Conservation (phyloP, 768 basidiomycete genomes). For the Boletales sp. region DNA sequence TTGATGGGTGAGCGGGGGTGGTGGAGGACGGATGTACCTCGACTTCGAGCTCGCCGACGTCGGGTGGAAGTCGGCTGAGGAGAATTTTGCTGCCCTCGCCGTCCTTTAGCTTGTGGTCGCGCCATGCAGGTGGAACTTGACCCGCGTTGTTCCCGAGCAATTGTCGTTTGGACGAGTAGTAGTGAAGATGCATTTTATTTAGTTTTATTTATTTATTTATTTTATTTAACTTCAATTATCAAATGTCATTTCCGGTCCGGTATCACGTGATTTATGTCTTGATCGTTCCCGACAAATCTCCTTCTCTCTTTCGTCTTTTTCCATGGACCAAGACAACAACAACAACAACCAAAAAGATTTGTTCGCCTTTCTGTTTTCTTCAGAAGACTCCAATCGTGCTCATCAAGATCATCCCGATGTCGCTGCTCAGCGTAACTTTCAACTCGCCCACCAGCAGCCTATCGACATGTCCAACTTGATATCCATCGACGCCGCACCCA, state of each 20-base stretch:
- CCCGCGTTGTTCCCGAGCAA: slow-evolving; percentile 58
- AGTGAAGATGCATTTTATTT: slow-evolving; percentile 14
- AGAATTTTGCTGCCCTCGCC: slow-evolving; percentile 60
- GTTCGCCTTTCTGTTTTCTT: slow-evolving; percentile 30
- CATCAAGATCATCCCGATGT: neutral
- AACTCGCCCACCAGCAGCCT: slow-evolving; percentile 26
- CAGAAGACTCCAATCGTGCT: slow-evolving; percentile 28
- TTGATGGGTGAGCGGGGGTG: slow-evolving; percentile 2
- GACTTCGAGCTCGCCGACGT: slow-evolving; percentile 66
- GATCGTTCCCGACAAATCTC: neutral
- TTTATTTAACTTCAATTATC: too few relatives aligned
- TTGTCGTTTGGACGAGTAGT: slow-evolving; percentile 52
- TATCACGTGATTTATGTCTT: slow-evolving; percentile 10
- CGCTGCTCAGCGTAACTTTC: too few relatives aligned
- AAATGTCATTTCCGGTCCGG: neutral
- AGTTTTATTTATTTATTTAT: too few relatives aligned
- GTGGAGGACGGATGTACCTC: slow-evolving; percentile 42
- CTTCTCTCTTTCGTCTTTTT: too few relatives aligned
- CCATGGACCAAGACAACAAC: slow-evolving; percentile 20
- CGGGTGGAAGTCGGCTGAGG: slow-evolving; percentile 60
- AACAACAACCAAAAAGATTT: slow-evolving; percentile 36
- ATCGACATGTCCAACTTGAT: slow-evolving; percentile 44
- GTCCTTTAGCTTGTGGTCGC: slow-evolving; percentile 36
- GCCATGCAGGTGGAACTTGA: slow-evolving; percentile 61
- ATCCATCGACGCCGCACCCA: slow-evolving; percentile 35